Conservation (phyloP, 805 yeast species). For the Sugiyamaella smithiae region DNA sequence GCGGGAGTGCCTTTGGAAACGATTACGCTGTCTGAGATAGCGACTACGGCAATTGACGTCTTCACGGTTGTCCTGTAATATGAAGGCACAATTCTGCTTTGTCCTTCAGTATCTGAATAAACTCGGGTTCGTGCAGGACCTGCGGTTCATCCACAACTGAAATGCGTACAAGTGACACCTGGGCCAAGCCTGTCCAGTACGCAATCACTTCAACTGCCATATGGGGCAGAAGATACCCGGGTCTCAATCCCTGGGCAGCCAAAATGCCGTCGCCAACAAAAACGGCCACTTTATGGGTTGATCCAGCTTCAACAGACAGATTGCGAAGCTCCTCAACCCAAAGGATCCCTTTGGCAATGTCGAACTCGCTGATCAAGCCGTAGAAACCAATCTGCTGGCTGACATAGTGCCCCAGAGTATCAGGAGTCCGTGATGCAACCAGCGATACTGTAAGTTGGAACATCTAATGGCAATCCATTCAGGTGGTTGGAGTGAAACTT, state of each 20-base stretch:
- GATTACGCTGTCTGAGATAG: too few species aligned
- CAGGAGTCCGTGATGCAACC: background rate
- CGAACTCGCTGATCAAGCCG: background rate
- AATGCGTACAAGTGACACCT: background rate
- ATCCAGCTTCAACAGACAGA: background rate
- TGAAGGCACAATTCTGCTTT: too few species aligned
- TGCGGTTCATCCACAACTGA: background rate
- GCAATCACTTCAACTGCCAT: background rate
- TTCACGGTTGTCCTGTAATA: too few species aligned
- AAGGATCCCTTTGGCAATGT: background rate
- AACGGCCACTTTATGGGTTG: background rate
- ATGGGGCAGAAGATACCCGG: background rate
- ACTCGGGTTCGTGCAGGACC: background rate
- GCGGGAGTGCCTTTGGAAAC: too few species aligned
- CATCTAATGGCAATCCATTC: background rate
- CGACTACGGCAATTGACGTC: too few species aligned
- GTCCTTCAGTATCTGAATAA: background rate
- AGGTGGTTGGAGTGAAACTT: too few species aligned
- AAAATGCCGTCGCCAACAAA: background rate
- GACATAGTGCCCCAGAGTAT: background rate
- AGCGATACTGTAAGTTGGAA: background rate
- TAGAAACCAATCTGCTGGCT: background rate
- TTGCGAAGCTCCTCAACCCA: background rate
- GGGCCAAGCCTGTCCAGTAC: background rate
- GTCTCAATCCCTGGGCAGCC: too few species aligned